A percentile compares a stretch with the other conserved stretches of the same genome.
Evolutionary conservation across 371 early-diverging fungal species (phyloP).

Genomic region (Fennellomyces sp.): DNA sequence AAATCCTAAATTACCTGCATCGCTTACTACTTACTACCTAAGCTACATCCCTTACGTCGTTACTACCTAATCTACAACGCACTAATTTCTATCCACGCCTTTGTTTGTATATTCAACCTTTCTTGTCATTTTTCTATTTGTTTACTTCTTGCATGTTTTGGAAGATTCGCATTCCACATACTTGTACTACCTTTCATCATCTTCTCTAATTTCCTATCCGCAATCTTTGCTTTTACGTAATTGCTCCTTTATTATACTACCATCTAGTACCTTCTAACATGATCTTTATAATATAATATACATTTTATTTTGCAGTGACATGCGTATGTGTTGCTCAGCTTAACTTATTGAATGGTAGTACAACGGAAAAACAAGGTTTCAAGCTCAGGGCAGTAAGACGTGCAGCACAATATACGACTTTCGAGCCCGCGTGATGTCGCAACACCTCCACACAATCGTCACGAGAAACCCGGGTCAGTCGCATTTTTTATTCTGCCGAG

Average conservation of each 20-base stretch:
- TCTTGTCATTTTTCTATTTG: not conserved
- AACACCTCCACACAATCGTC: not conserved
- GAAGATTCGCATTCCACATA: not conserved
- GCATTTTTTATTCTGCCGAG: not conserved
- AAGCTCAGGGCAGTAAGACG: not conserved
- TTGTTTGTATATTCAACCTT: not conserved
- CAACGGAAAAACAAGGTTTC: not conserved
- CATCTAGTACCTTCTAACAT: not conserved
- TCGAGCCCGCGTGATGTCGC: not conserved
- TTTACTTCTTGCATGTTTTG: not conserved
- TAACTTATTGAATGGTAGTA: slow-evolving; percentile 3
- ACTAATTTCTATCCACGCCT: not conserved
- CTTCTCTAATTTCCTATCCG: not conserved
- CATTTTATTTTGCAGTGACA: not conserved
- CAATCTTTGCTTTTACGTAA: not conserved
- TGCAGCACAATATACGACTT: not conserved
- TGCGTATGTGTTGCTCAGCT: not conserved
- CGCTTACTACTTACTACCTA: not conserved
- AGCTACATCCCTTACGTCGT: not conserved
- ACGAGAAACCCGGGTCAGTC: slow-evolving; percentile 1
- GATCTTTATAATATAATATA: not conserved
- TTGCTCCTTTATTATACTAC: not conserved
- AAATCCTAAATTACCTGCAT: slow-evolving; percentile 8
- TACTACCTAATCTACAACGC: not conserved
- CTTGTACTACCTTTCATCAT: slow-evolving; percentile 2